phyloP scores from a whole-genome alignment of 305 asterid species.

The Caryopteris hybrid region DNA sequence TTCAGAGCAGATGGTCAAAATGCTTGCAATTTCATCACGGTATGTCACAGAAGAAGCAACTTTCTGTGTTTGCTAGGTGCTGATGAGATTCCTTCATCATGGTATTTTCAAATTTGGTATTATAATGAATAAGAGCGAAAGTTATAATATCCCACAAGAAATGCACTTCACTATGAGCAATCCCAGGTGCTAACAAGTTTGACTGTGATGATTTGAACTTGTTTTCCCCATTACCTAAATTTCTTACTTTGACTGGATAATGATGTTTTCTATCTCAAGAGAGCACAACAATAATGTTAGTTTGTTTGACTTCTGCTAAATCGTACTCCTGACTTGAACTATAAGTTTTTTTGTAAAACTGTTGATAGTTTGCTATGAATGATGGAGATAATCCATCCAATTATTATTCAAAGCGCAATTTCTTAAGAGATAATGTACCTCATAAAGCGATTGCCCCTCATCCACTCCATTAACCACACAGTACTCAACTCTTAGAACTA shows the following conservation, averaged over 20 bases:
- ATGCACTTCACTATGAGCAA: background rate
- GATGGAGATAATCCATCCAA: background rate
- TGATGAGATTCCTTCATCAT: background rate
- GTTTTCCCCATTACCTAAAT: background rate
- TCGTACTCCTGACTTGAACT: background rate
- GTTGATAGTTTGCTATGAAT: background rate
- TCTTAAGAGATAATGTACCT: background rate
- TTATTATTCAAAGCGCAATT: background rate
- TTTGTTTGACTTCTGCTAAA: background rate
- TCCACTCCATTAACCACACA: background rate
- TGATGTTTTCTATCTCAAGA: background rate
- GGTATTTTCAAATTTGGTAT: background rate
- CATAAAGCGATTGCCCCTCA: background rate
- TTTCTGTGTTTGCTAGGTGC: background rate
- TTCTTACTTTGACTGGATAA: background rate
- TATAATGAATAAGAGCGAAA: background rate
- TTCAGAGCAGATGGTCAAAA: conserved; percentile 58
- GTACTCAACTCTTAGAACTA: background rate
- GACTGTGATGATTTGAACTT: background rate
- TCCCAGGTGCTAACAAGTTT: background rate
- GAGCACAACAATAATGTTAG: background rate
- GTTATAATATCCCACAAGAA: background rate
- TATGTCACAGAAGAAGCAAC: conserved; percentile 15
- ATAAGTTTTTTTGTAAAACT: background rate
- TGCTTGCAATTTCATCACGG: conserved; percentile 62